These are phyloP conservation scores for Pseudogymnoascus destructans DNA, from an alignment of 2,329 filamentous ascomycete genomes.

Conservation along the genomic window DNA sequence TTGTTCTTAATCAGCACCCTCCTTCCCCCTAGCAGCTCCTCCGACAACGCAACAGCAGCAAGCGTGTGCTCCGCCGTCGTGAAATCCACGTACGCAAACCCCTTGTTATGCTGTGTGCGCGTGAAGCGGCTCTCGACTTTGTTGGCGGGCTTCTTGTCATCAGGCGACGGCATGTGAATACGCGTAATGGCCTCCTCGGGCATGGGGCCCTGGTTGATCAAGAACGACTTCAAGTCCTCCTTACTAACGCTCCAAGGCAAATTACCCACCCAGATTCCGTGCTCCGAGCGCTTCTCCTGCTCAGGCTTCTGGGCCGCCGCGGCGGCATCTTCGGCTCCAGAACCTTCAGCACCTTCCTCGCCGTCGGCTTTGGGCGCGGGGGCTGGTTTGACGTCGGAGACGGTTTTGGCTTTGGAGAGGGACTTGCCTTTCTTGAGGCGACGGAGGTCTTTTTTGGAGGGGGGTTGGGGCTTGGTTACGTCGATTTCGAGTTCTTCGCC, in stretches of 20 bases:
- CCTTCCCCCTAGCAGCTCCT: slow-evolving; percentile 63
- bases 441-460: slow-evolving; percentile 86
- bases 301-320: slow-evolving; percentile 26
- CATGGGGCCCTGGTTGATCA: slow-evolving; percentile 59
- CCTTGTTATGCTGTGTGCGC: slow-evolving; percentile 50
- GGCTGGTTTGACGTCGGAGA: slow-evolving; percentile 27
- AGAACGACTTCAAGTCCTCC: slow-evolving; percentile 62
- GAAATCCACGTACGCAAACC: slow-evolving; percentile 95
- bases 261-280: slow-evolving; percentile 94
- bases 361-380: slow-evolving; percentile 24
- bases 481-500: slow-evolving; percentile 78
- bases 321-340: background rate
- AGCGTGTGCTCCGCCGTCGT: slow-evolving; percentile 50
- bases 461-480: slow-evolving; percentile 75
- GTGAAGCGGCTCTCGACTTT: slow-evolving; percentile 23
- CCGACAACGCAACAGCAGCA: slow-evolving; percentile 71
- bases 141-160: slow-evolving; percentile 29
- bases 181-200: slow-evolving; percentile 64
- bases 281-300: slow-evolving; percentile 53
- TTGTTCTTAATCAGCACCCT: slow-evolving; percentile 87
- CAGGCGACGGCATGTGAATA: slow-evolving; percentile 42
- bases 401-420: slow-evolving; percentile 33
- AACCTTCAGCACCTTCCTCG: slow-evolving; percentile 25
- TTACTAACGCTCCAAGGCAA: slow-evolving; percentile 71
- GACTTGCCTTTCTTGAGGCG: slow-evolving; percentile 73